Base-by-base conservation (phyloP, 2,329 filamentous ascomycete species). In the Aspergillus tanneri region DNA sequence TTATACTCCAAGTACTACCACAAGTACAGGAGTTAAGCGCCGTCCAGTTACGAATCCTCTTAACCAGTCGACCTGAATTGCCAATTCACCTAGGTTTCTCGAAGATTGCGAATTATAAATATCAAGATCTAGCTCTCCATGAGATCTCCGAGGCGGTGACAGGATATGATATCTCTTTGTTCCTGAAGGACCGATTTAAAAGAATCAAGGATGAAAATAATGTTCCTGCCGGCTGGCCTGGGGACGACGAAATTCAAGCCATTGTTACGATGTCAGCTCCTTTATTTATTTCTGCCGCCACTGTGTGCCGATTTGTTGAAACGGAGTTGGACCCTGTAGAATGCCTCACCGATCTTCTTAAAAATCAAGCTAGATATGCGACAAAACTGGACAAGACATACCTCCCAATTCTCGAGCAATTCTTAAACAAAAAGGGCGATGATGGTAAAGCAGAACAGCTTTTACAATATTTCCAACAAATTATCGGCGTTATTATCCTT, bases 41-140 rank as follows among this genome's bases (percentile, higher is more conserved):
- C 2, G 12, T 60, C 2, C 25, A 36, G 6, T 12, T 64, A 0
- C 53, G 54, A 3, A 6, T 61, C 11, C 59, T 65, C 18, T 5
- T 63, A 6, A 64, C 60, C 2, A 63, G 61, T 40, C 42, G 62
- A 12, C 63, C 62, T 1, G 62, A 66, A 19, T 18, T 56, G 4
- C 53, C 58, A 8, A 57, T 64, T 12, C 28, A 43, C 3, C 38
- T 53, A 11, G 61, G 56, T 2, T 63, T 63, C 42, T n/a, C 42
- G 28, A 19, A 56, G 8, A 53, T 60, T 23, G 23, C 18, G 3
- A 24, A 52, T 21, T 24, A 39, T 21, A 37, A 53, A 9, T 46
- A 60, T 50, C 55, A 58, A 19, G 52, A 59, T 39, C 12, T 61
- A 14, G 46, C 47, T 34, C 55, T 65, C 8, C 47, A 53, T 41